Evolutionary conservation across 208 protist genomes (phyloP).

Genomic region (Willaertia magna): DNA sequence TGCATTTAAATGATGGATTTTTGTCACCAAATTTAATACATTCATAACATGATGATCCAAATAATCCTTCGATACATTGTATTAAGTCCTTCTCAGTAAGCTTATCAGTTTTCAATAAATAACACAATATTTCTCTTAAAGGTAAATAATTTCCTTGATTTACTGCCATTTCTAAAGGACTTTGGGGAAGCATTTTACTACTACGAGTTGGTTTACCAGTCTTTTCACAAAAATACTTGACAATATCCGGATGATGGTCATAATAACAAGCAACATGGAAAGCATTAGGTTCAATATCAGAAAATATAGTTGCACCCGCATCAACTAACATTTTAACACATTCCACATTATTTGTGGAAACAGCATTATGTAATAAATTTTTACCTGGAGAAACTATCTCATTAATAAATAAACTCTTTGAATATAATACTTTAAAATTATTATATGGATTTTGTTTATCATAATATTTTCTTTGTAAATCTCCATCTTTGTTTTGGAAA

Average conservation of each 20-base stretch:
- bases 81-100: neutral
- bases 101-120: neutral
- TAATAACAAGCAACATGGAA: neutral
- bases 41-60: neutral
- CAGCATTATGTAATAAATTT: neutral
- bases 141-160: slow-evolving; percentile 5
- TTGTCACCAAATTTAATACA: neutral
- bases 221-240: neutral
- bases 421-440: neutral
- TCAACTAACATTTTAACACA: neutral
- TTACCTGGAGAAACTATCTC: neutral
- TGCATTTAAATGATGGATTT: too few relatives aligned
- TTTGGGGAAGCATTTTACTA: too few relatives aligned
- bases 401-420: neutral
- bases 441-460: neutral
- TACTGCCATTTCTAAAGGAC: neutral
- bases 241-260: neutral
- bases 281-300: neutral
- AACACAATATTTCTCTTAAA: neutral
- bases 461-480: neutral
- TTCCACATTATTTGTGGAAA: neutral
- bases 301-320: neutral
- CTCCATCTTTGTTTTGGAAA: neutral
- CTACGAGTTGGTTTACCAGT: neutral
- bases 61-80: neutral